These are phyloP conservation scores for Inosperma sp. DNA, from an alignment of 768 basidiomycete species.

Conservation along the genomic window DNA sequence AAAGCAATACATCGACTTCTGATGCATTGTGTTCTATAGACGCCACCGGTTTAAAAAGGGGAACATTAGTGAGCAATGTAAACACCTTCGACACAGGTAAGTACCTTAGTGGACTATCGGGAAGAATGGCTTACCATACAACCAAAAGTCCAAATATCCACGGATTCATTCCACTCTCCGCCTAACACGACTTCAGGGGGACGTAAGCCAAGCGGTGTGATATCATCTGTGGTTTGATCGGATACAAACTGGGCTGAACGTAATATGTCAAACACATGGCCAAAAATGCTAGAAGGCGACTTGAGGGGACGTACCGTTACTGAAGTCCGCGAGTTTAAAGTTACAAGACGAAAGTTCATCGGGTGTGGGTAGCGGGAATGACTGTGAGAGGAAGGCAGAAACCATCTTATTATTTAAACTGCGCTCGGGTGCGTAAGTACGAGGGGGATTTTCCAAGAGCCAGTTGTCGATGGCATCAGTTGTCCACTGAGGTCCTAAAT, in stretches of 20 bases:
- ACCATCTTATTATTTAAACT: slow-evolving; percentile 18
- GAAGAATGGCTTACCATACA: slow-evolving; percentile 17
- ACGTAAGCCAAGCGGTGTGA: slow-evolving; percentile 15
- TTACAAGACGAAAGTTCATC: slow-evolving; percentile 14
- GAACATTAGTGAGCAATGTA: neutral
- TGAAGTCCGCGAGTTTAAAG: slow-evolving; percentile 18
- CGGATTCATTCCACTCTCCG: slow-evolving; percentile 21
- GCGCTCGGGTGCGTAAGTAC: slow-evolving; percentile 9
- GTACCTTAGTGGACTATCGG: neutral
- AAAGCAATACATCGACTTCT: slow-evolving; percentile 11
- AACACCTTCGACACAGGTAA: neutral
- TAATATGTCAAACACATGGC: neutral
- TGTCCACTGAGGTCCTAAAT: slow-evolving; percentile 7
- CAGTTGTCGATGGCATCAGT: slow-evolving; percentile 11
- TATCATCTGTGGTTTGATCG: slow-evolving; percentile 15
- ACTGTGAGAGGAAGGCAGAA: slow-evolving; percentile 13
- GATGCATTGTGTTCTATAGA: slow-evolving; percentile 4
- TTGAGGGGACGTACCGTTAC: slow-evolving; percentile 15
- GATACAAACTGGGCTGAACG: slow-evolving; percentile 12
- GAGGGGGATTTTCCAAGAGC: slow-evolving; percentile 17
- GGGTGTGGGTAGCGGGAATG: slow-evolving; percentile 15
- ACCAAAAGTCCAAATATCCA: slow-evolving; percentile 27
- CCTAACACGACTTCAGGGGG: slow-evolving; percentile 24
- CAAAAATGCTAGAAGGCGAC: neutral
- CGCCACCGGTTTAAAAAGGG: slow-evolving; percentile 7